phyloP scores from a whole-genome alignment of 1,284 basidiomycete species.

The Cystobasidium slooffiae region DNA sequence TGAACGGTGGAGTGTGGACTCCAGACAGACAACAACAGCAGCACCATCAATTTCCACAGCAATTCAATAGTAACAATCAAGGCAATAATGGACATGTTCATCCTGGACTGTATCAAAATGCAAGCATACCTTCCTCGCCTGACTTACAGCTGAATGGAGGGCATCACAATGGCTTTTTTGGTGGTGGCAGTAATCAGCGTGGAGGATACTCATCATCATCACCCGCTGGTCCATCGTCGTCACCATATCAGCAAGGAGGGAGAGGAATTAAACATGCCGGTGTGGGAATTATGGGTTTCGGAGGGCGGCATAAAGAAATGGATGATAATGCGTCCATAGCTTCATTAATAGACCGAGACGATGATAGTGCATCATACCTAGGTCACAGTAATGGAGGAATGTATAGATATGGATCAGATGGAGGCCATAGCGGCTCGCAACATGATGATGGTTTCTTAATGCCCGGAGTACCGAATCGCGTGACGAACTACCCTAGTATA shows the following conservation, averaged over 20 bases:
- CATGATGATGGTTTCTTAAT: slow-evolving; percentile 21
- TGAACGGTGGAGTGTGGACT: slow-evolving; percentile 10
- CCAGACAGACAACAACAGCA: slow-evolving; percentile 11
- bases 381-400: neutral
- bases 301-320: slow-evolving; percentile 1
- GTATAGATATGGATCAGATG: slow-evolving; percentile 1
- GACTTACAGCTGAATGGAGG: slow-evolving; percentile 20
- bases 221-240: slow-evolving; percentile 1
- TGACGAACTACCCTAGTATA: slow-evolving; percentile 8
- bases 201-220: neutral
- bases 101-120: slow-evolving; percentile 18
- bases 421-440: slow-evolving; percentile 14
- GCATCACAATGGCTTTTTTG: slow-evolving; percentile 8
- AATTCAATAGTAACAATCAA: neutral
- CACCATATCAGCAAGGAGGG: neutral
- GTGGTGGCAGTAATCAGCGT: neutral
- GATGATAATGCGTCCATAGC: slow-evolving; percentile 27
- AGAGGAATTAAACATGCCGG: slow-evolving; percentile 26
- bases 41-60: slow-evolving; percentile 4
- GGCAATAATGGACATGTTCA: neutral
- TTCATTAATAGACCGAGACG: slow-evolving; percentile 26
- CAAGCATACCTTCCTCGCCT: slow-evolving; percentile 20
- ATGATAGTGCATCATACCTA: slow-evolving; percentile 3
- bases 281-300: slow-evolving; percentile 13
- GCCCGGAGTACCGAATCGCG: slow-evolving; percentile 4